Percentiles rank a stretch among this genome's conserved stretches.
Evolutionary conservation across 1,284 basidiomycete species (phyloP).

Genomic region (Tilletia setariae): DNA sequence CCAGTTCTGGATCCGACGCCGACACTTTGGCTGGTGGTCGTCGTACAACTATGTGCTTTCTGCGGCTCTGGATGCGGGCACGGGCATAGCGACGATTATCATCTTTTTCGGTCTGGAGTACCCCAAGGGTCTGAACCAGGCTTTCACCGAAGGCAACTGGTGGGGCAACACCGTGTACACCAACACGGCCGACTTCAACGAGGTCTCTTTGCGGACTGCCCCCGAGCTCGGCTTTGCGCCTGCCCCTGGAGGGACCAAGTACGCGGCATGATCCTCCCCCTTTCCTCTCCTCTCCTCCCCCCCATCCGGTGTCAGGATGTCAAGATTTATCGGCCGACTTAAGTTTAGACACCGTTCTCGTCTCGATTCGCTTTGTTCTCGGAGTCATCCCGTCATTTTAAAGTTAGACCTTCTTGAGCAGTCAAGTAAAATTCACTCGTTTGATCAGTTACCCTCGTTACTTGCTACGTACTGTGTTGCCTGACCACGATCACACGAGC

Average conservation of each 20-base stretch:
- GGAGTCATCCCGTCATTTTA: too few relatives aligned
- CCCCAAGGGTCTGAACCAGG: conserved; percentile 35
- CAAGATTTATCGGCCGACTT: too few relatives aligned
- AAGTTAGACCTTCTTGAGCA: too few relatives aligned
- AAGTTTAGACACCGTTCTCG: too few relatives aligned
- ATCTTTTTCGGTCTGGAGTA: conserved; percentile 64
- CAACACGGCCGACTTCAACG: conserved; percentile 48
- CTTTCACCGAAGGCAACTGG: conserved; percentile 60
- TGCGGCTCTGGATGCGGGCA: conserved; percentile 68
- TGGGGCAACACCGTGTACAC: conserved; percentile 76
- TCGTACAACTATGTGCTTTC: conserved; percentile 65
- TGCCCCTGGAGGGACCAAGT: background rate
- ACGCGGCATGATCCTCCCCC: conserved; percentile 23
- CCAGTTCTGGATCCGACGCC: conserved; percentile 72
- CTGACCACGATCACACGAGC: background rate
- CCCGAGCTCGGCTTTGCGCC: conserved; percentile 9
- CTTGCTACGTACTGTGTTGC: too few relatives aligned
- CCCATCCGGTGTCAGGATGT: too few relatives aligned
- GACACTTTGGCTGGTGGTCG: conserved; percentile 86
- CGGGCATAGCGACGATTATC: conserved; percentile 63
- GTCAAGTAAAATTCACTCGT: too few relatives aligned
- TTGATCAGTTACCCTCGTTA: too few relatives aligned
- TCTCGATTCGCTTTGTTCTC: too few relatives aligned
- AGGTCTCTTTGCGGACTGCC: conserved; percentile 21
- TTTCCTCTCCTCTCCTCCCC: too few relatives aligned